Evolutionary conservation across 78 protist genomes (phyloP).

Genomic region (Dictyostelium purpureum): DNA sequence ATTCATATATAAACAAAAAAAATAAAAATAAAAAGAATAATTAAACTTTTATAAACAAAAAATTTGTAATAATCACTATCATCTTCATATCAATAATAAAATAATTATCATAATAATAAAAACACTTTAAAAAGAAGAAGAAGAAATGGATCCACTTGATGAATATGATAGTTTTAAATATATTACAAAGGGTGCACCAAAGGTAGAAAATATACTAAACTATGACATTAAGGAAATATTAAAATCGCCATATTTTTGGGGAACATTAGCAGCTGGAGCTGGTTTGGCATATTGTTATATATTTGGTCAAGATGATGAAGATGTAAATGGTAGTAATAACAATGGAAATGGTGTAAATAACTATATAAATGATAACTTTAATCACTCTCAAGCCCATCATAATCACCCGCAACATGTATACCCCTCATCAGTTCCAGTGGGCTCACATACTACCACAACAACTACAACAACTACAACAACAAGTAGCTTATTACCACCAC

Average conservation of each 20-base stretch:
- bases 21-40: too few species aligned
- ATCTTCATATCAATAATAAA: too few species aligned
- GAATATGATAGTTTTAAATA: constrained; percentile 22
- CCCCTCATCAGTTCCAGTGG: background rate
- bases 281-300: constrained; percentile 36
- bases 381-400: too few species aligned
- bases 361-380: background rate
- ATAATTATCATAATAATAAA: too few species aligned
- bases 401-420: background rate
- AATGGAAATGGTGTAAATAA: background rate
- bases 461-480: constrained; percentile 18
- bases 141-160: constrained; percentile 67
- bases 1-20: too few species aligned
- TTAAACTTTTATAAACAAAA: background rate
- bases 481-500: background rate
- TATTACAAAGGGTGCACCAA: constrained; percentile 54
- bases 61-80: too few species aligned
- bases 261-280: constrained; percentile 17
- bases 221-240: constrained; percentile 28
- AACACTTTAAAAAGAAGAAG: too few species aligned
- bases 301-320: constrained; percentile 4
- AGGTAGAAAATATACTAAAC: constrained; percentile 54
- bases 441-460: background rate
- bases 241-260: constrained; percentile 2
- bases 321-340: background rate